Base-by-base conservation (phyloP, 768 basidiomycete genomes). In the Harrya chromipes region DNA sequence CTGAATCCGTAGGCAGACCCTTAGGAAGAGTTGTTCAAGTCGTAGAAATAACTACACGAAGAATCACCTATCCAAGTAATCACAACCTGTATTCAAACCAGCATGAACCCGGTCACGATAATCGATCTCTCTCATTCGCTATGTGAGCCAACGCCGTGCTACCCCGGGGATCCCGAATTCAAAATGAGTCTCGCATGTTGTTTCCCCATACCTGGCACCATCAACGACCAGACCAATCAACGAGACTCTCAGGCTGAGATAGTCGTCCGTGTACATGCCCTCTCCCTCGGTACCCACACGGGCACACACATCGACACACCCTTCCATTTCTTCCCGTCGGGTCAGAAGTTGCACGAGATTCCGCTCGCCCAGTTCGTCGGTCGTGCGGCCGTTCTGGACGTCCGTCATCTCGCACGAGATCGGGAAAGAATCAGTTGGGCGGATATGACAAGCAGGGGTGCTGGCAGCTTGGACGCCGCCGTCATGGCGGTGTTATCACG, bases 221-320 rank as follows among this genome's bases (percentile, higher is more conserved):
- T 71, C 38, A 12, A 23, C 23, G 6, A 29, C 27, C n/a, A 47
- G 12, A 3, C 10, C 2, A 41, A 42, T n/a, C 38, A 33, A 40
- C 16, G 40, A 11, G 42, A 47, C n/a, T 6, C 49, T n/a, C n/a
- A n/a, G n/a, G n/a, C n/a, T 37, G 20, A 21, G 12, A 52, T 57
- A 40, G 53, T 56, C 43, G 57, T 66, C 53, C 59, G 59, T 4
- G 61, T 67, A 20, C 59, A 64, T 6, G 46, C 71, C 0, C 66
- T 90, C 42, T 69, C 76, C 23, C 58, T 88, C 19, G 78, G 83
- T 4, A 81, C 87, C 1, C 88, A 90, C 60, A 83, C 83, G 1
- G 88, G 87, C 40, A 90, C 88, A 3, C 88, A 90, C 68, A 74
- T 90, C 64, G 88, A 90, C 57, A 84, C 87, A 1, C 88, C 88